A percentile compares a stretch with the other conserved stretches of the same genome.
Conservation (phyloP, 163 green algal species). For the Chlorella variabilis region DNA sequence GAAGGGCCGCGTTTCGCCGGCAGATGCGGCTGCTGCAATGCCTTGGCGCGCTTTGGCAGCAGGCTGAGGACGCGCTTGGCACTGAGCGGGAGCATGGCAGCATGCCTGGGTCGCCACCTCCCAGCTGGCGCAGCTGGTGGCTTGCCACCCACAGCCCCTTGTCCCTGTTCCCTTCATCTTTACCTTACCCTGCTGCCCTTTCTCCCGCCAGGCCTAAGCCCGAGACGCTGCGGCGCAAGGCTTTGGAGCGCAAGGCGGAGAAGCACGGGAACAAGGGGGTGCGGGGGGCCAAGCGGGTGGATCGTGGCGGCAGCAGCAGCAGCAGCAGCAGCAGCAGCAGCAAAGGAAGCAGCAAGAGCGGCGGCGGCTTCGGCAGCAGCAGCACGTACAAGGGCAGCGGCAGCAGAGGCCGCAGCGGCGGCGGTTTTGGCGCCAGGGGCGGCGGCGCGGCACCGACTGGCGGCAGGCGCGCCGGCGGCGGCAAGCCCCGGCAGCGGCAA, state of each 20-base stretch:
- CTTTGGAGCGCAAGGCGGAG: constrained; percentile 46
- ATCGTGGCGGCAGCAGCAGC: constrained; percentile 1
- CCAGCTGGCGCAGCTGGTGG: too few relatives aligned
- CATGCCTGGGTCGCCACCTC: too few relatives aligned
- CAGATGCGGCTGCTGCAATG: too few relatives aligned
- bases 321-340: constrained; percentile 12
- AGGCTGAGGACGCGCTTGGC: too few relatives aligned
- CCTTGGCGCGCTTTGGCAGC: too few relatives aligned
- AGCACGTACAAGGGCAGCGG: not conserved
- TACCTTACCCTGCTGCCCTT: too few relatives aligned
- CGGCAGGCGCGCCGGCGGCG: not conserved
- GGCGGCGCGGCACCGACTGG: not conserved
- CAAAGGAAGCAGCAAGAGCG: constrained; percentile 18
- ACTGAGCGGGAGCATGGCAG: too few relatives aligned
- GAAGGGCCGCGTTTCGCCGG: too few relatives aligned
- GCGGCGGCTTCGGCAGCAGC: not conserved
- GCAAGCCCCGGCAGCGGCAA: not conserved
- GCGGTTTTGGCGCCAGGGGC: not conserved
- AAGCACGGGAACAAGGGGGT: constrained; percentile 41
- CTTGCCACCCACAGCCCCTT: too few relatives aligned
- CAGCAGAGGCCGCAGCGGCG: not conserved
- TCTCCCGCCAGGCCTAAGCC: constrained; percentile 53
- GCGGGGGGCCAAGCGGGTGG: constrained; percentile 33
- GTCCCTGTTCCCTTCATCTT: too few relatives aligned
- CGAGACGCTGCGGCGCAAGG: constrained; percentile 55